phyloP scores from a whole-genome alignment of 768 basidiomycete species.

The Phlebiopsis gigantea region DNA sequence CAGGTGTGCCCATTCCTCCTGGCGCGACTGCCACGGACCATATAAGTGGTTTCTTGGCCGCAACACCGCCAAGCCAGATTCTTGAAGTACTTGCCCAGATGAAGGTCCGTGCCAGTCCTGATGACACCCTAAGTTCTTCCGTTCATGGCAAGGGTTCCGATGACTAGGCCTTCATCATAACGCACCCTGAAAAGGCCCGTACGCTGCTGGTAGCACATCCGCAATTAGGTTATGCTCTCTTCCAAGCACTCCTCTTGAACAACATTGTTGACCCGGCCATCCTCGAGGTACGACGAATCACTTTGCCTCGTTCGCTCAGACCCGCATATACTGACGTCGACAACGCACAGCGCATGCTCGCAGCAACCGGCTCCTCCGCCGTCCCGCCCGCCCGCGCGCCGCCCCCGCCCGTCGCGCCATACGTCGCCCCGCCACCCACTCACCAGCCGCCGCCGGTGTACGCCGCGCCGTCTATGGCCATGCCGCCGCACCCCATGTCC shows the following conservation, averaged over 20 bases:
- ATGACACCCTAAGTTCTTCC: too few relatives aligned
- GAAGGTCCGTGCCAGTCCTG: slow-evolving; percentile 64
- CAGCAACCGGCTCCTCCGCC: slow-evolving; percentile 28
- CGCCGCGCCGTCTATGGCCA: slow-evolving; percentile 10
- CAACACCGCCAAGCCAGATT: slow-evolving; percentile 76
- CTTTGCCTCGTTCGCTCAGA: background rate
- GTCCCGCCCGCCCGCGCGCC: slow-evolving; percentile 13
- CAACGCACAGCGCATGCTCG: slow-evolving; percentile 41
- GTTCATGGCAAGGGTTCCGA: too few relatives aligned
- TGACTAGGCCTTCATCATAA: slow-evolving; percentile 81
- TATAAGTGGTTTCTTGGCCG: slow-evolving; percentile 83
- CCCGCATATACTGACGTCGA: background rate
- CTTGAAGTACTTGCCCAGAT: slow-evolving; percentile 96
- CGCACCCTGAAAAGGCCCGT: slow-evolving; percentile 86
- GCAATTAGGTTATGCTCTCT: slow-evolving; percentile 92
- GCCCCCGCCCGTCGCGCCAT: slow-evolving; percentile 19
- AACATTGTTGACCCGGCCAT: slow-evolving; percentile 89
- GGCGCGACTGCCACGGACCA: slow-evolving; percentile 72
- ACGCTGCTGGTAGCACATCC: slow-evolving; percentile 77
- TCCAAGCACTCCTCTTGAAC: slow-evolving; percentile 90
- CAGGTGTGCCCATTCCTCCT: slow-evolving; percentile 67
- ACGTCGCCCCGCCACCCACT: slow-evolving; percentile 19
- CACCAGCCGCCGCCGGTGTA: slow-evolving; percentile 12
- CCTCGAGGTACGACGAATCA: slow-evolving; percentile 53
- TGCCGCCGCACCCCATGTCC: slow-evolving; percentile 18